Conservation (phyloP, 257 asterid species). For the Ballota nigra region DNA sequence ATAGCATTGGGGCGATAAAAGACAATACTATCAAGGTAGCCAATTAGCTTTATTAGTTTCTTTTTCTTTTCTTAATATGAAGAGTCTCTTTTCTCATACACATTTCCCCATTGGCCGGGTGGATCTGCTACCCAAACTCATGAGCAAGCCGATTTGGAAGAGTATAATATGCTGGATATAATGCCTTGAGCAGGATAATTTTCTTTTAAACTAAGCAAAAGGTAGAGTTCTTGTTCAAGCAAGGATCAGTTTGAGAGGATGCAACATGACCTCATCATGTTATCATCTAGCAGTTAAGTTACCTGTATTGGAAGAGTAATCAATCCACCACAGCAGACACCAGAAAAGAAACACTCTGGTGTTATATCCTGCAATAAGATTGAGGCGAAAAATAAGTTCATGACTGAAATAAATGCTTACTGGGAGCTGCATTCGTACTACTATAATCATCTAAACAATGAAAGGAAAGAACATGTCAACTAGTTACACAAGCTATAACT, state of each 20-base stretch:
- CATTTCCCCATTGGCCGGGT: too few relatives aligned
- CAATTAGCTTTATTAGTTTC: too few relatives aligned
- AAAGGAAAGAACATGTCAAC: background rate
- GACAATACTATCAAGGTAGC: too few relatives aligned
- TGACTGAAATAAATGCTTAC: background rate
- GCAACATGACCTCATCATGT: background rate
- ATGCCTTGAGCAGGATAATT: background rate
- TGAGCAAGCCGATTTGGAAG: background rate
- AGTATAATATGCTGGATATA: background rate
- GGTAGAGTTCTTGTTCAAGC: background rate
- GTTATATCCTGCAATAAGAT: constrained; percentile 61
- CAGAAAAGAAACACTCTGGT: constrained; percentile 82
- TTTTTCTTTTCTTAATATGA: too few relatives aligned
- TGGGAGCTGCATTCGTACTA: background rate
- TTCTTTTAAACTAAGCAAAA: background rate
- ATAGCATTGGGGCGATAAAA: too few relatives aligned
- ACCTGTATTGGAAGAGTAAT: constrained; percentile 86
- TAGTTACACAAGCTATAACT: background rate
- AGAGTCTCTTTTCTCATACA: too few relatives aligned
- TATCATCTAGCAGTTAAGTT: background rate
- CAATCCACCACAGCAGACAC: constrained; percentile 93
- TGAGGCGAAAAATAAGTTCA: constrained; percentile 10
- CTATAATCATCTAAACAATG: background rate
- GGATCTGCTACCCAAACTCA: constrained; percentile 5
- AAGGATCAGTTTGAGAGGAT: background rate